Conservation (phyloP, 2,329 filamentous ascomycete species). For the Claviceps capensis region DNA sequence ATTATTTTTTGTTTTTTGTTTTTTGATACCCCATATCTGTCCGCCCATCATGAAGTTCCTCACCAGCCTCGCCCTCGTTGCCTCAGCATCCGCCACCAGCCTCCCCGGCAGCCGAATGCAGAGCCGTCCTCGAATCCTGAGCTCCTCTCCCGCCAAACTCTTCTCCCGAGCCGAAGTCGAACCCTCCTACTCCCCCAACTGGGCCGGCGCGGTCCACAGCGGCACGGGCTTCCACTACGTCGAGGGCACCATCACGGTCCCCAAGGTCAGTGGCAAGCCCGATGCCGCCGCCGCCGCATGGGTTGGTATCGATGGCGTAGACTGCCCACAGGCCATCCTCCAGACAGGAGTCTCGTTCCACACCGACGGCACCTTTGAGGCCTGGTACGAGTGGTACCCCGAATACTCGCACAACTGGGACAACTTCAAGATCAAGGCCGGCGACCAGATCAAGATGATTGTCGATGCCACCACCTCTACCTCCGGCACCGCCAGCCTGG, state of each 20-base stretch:
- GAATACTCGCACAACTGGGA: constrained; percentile 24
- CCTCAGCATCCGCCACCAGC: not conserved
- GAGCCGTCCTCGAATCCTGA: not conserved
- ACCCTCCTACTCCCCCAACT: constrained; percentile 8
- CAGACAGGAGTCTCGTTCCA: constrained; percentile 30
- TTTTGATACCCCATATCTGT: not conserved
- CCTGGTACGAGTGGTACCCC: constrained; percentile 30
- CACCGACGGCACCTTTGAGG: constrained; percentile 22
- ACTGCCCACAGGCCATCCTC: constrained; percentile 24
- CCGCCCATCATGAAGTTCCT: not conserved
- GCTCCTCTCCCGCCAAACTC: not conserved
- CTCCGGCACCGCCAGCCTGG: constrained; percentile 14
- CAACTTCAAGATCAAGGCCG: constrained; percentile 17
- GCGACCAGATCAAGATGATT: constrained; percentile 18
- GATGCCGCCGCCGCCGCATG: constrained; percentile 20
- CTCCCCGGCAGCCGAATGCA: not conserved
- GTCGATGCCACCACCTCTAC: constrained; percentile 15
- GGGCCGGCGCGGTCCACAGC: constrained; percentile 17
- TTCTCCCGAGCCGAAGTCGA: not conserved
- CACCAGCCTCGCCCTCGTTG: not conserved
- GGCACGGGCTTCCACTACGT: constrained; percentile 15
- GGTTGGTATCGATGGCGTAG: constrained; percentile 36
- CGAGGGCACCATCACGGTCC: constrained; percentile 17
- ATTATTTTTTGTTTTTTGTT: not conserved
- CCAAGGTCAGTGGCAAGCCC: constrained; percentile 9